These are phyloP conservation scores for Ophiostoma perfectum DNA, from an alignment of 2,329 filamentous ascomycete species.

Conservation along the genomic window DNA sequence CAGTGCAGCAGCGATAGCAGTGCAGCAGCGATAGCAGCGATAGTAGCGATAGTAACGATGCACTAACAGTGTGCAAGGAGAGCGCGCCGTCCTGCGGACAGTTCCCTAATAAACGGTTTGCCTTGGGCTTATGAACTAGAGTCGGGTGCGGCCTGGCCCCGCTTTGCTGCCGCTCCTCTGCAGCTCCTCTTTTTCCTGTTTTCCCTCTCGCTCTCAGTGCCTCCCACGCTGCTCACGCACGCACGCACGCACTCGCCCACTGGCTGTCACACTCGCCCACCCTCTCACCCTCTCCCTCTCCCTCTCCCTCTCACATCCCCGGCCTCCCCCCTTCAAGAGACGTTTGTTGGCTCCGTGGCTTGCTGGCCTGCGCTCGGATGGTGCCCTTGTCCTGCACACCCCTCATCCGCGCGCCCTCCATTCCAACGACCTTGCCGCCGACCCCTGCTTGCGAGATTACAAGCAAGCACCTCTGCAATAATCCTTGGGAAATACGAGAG, in stretches of 20 bases:
- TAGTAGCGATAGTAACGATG: neutral
- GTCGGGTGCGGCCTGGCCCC: neutral
- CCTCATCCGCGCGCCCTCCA: neutral
- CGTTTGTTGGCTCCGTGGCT: neutral
- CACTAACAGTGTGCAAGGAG: neutral
- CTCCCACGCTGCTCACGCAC: neutral
- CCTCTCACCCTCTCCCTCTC: no score
- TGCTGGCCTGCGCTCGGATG: neutral
- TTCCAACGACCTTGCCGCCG: neutral
- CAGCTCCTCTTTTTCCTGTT: neutral
- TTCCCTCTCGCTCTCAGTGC: neutral
- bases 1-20: neutral
- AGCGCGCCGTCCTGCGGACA: neutral
- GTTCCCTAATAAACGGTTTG: constrained; percentile 7
- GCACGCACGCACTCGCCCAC: neutral
- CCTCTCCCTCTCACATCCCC: neutral
- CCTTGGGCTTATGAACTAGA: neutral
- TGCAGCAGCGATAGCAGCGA: neutral
- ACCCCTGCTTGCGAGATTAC: neutral
- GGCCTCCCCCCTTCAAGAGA: no score
- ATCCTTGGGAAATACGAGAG: neutral
- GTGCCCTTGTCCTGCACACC: neutral
- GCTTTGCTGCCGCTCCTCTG: neutral
- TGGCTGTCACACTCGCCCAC: no score
- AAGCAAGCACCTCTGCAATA: neutral